These are phyloP conservation scores for Cordyceps tenuipes DNA, from an alignment of 2,329 filamentous ascomycete species.

Conservation along the genomic window DNA sequence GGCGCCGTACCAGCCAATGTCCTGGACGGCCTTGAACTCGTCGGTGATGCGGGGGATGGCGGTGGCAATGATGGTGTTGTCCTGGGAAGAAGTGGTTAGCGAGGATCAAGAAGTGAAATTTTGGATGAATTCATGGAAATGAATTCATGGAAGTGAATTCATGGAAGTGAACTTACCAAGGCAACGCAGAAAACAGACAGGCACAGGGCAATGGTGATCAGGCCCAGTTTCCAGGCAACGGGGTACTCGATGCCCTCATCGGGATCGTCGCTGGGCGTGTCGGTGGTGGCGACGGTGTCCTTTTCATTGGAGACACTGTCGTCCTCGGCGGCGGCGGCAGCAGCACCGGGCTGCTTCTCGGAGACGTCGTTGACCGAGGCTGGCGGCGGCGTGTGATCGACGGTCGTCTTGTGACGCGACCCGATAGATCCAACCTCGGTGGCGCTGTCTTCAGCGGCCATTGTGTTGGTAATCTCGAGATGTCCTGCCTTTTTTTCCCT, in stretches of 20 bases:
- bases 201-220: conserved; percentile 12
- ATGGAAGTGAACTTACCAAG: neutral
- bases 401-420: conserved; percentile 6
- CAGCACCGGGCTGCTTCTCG: neutral
- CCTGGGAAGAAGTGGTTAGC: conserved; percentile 13
- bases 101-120: too few relatives aligned
- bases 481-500: neutral
- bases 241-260: conserved; percentile 26
- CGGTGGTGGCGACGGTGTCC: neutral
- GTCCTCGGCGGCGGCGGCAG: neutral
- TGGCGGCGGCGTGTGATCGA: neutral
- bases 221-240: conserved; percentile 10
- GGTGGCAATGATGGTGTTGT: conserved; percentile 31
- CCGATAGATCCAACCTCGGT: conserved; percentile 10
- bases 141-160: too few relatives aligned
- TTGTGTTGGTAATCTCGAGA: neutral
- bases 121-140: too few relatives aligned
- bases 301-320: neutral
- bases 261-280: neutral
- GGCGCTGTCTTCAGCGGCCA: conserved; percentile 6
- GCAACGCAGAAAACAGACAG: conserved; percentile 12
- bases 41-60: conserved; percentile 28
- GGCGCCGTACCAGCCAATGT: conserved; percentile 39
- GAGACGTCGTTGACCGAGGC: neutral
- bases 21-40: conserved; percentile 29